Evolutionary conservation across 1,284 basidiomycete genomes (phyloP), one percentile per base, ranked within the genome.

Genomic region (Marasmius oreades): DNA sequence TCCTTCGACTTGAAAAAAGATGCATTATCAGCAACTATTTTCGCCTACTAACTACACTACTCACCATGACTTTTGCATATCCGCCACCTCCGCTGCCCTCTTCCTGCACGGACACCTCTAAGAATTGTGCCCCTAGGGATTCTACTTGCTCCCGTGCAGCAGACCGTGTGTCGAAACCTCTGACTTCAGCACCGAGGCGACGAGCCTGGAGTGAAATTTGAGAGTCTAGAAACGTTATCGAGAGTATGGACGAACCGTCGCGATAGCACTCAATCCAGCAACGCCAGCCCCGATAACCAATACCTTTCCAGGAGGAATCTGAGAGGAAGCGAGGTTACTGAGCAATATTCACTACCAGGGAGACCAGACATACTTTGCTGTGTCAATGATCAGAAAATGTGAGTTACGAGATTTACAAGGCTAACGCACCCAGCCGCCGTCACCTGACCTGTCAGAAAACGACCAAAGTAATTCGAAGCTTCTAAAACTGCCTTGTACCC

Each of bases 401-500:
- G 1, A 24, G 24, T 37, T 14, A 16, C 20, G n/a, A 22, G 33
- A 10, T 51, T 20, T 11, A 26, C 5, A 18, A 37, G 16, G 20
- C 28, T 37, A 34, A 53, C 85, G 65, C 68, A 90, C 85, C 88
- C 90, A 69, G 91, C 91, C 60, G 91, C 91, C 7, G 91, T 93
- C 52, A 92, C 90, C 70, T 93, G 92, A 67, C 91, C 91, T 44
- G 91, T 92, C 60, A 93, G 77, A 74, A 92, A 93, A 61, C 92
- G 77, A 66, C 91, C 91, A 63, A 93, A 93, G 66, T 89, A 83
- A 69, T 92, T 92, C 22, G 89, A 88, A 34, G 91, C 92, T 70
- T 93, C 92, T 63, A 93, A 71, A 44, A 93, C 90, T 37, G 91
- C 91, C 66, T 93, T 91, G 70, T 93, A 93, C 7, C 91, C 91